These are phyloP conservation scores for Plantago elongata DNA, from an alignment of 257 asterid genomes.

Conservation along the genomic window DNA sequence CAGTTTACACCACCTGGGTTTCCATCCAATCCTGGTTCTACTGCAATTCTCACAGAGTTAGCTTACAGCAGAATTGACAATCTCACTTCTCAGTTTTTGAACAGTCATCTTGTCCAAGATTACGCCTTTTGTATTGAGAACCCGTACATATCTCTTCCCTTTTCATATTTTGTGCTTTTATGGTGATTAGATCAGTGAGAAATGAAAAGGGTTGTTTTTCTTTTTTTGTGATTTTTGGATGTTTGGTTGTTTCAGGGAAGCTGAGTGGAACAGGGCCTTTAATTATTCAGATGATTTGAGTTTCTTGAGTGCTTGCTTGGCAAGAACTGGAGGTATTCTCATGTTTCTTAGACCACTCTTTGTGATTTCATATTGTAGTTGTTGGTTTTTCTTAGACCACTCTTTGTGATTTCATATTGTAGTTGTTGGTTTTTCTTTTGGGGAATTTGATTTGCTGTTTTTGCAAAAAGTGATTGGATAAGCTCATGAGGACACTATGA, in stretches of 20 bases:
- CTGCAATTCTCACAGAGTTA: slow-evolving; percentile 29
- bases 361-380: too few relatives aligned
- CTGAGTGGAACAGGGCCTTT: slow-evolving; percentile 70
- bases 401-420: slow-evolving; percentile 6
- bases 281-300: slow-evolving; percentile 53
- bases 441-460: too few relatives aligned
- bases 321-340: slow-evolving; percentile 45
- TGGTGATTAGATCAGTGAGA: too few relatives aligned
- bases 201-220: not conserved
- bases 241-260: slow-evolving; percentile 35
- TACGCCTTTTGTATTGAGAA: slow-evolving; percentile 55
- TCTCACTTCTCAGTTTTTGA: slow-evolving; percentile 43
- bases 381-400: not conserved
- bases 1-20: slow-evolving; percentile 20
- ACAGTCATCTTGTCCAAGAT: slow-evolving; percentile 42
- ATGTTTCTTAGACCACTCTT: too few relatives aligned
- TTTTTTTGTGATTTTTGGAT: not conserved
- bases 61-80: slow-evolving; percentile 41
- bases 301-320: slow-evolving; percentile 61
- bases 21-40: slow-evolving; percentile 28
- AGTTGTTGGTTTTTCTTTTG: not conserved
- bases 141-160: slow-evolving; percentile 35
- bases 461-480: not conserved
- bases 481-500: too few relatives aligned
- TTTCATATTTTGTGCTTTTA: not conserved